Percentiles rank a stretch among this genome's conserved stretches.
phyloP scores from a whole-genome alignment of 371 early-diverging fungal species.

The Phascolomyces articulosus region DNA sequence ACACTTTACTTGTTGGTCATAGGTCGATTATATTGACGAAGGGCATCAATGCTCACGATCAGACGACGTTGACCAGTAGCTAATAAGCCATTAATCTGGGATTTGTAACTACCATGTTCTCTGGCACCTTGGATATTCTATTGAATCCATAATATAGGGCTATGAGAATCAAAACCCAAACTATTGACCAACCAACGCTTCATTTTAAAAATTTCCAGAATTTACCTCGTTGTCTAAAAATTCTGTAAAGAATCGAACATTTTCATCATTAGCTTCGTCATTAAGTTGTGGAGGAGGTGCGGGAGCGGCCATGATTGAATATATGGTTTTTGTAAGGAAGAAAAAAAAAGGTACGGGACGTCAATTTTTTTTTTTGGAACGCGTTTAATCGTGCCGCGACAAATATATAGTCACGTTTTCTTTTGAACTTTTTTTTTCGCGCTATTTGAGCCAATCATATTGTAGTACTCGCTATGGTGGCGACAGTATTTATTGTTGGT shows the following conservation, averaged over 20 bases:
- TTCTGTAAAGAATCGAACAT: conserved; percentile 26
- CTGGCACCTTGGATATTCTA: conserved; percentile 33
- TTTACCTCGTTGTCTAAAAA: conserved; percentile 34
- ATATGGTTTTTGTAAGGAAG: too few relatives aligned
- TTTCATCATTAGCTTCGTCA: conserved; percentile 30
- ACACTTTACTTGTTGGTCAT: conserved; percentile 65
- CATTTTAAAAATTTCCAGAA: neutral
- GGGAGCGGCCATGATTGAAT: neutral
- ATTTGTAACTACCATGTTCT: conserved; percentile 62
- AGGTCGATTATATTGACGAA: conserved; percentile 77
- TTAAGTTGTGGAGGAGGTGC: conserved; percentile 9
- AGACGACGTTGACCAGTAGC: conserved; percentile 69
- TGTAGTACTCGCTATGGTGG: too few relatives aligned
- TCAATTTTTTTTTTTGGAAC: neutral
- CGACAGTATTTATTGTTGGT: too few relatives aligned
- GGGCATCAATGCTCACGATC: conserved; percentile 87
- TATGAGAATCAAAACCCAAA: too few relatives aligned
- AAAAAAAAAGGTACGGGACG: conserved; percentile 5
- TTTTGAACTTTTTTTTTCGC: neutral
- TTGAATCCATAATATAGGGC: neutral
- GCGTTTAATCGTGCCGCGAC: too few relatives aligned
- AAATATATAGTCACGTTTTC: neutral
- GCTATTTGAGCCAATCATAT: too few relatives aligned
- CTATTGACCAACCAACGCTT: too few relatives aligned
- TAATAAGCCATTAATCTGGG: conserved; percentile 71